Conservation (phyloP, 23 red algal species). For the Gracilaria domingensis region DNA sequence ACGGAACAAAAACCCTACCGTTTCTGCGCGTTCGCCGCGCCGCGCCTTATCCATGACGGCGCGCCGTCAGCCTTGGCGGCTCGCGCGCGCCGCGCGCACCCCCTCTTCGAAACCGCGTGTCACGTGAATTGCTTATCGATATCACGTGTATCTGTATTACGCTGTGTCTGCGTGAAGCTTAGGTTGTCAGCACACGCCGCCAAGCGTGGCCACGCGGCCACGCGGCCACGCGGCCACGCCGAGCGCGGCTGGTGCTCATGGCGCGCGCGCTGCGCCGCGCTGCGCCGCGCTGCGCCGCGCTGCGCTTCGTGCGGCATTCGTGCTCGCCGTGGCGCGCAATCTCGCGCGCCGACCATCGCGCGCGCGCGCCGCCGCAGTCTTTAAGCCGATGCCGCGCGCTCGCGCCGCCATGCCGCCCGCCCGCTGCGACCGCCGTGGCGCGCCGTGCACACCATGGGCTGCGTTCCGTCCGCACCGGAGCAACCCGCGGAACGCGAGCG, state of each 20-base stretch:
- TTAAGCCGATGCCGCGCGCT: not conserved
- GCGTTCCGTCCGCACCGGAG: slow-evolving; percentile 24
- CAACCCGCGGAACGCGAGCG: not conserved
- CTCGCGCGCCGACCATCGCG: no score
- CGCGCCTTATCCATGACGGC: no score
- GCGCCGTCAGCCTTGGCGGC: no score
- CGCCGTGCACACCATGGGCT: not conserved
- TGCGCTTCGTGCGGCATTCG: not conserved
- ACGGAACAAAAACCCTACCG: slow-evolving; percentile 17
- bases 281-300: no score
- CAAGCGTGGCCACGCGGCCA: slow-evolving; percentile 33
- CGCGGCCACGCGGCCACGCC: slow-evolving; percentile 18
- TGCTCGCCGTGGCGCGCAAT: not conserved
- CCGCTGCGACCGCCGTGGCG: not conserved
- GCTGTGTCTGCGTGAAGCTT: no score
- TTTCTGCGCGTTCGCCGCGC: no score
- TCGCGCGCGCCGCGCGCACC: not conserved
- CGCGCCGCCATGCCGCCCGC: not conserved
- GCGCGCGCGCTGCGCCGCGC: no score
- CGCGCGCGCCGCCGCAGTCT: no score
- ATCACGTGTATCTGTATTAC: not conserved
- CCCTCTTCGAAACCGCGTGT: not conserved
- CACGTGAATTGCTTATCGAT: not conserved
- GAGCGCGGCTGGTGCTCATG: no score
- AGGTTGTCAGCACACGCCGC: no score